Base-by-base conservation (phyloP, 2,329 filamentous ascomycete genomes). In the Pseudonectria foliicola region DNA sequence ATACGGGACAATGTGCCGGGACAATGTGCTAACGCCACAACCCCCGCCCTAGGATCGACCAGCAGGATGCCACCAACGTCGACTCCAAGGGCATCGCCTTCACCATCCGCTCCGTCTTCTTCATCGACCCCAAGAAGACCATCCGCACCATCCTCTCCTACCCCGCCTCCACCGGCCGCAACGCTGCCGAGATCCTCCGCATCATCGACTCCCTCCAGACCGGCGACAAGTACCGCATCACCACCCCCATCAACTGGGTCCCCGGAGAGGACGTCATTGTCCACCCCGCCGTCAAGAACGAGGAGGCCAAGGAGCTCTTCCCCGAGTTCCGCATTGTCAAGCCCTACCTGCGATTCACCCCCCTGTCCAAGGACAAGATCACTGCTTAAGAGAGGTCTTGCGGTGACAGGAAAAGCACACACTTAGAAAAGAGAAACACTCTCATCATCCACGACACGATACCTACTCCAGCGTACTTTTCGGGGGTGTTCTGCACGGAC, bases 41-140 rank as follows among this genome's bases (percentile, higher is more conserved):
- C 15, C 15, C 15, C 3, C n/a, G 5, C 18, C 6, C 13, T 50
- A 80, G 75, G 75, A 70, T 89, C 54, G 83, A 88, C 67, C 75
- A 84, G 67, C 82, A 87, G 62, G 84, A 88, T 62, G 75, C 80
- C 53, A 84, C 80, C 68, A 88, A 88, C 66, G 80, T 88, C 38
- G 83, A 88, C 61, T 63, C 73, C 55, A 86, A 86, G 75, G 82
- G 82, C 51, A 84, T 90, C 52, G 87, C 88, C 37, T 90, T 94
- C 68, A 95, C 89, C 52, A 94, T 95, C 67, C 86, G 89, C 55
- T 87, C 84, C 52, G 89, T 95, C 59, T 95, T 93, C 74, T 73
- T 95, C 67, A 92, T 95, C 62, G 88, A 95, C 70, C 88, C 88
- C 46, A 79, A 77, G 64, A 95, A 94, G 80, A 90, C 82, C 63